Base-by-base conservation (phyloP, 257 asterid species). In the Fraxinus americana region DNA sequence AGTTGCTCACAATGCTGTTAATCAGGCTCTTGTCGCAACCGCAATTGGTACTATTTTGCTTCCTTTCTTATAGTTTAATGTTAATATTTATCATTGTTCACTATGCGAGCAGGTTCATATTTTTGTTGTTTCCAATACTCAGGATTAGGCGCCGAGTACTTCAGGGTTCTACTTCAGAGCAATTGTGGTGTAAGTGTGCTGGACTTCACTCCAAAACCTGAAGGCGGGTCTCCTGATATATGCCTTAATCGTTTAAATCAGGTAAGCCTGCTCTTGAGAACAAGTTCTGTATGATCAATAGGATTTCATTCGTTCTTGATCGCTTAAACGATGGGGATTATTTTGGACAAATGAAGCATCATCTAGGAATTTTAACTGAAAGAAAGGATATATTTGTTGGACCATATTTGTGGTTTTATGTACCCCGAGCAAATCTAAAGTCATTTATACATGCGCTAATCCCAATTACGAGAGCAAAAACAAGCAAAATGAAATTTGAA, bases 1-100 rank as follows among this genome's bases (percentile, higher is more conserved):
- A 35, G 99, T 93, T 78, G 99, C 98, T 84, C 99, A 95, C 77
- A 93, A 93, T 90, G 99, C 98, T 65, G 98, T 93, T 81, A 93
- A 95, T 82, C 98, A 95, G 85, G 99, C 99, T 77, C 97, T 95
- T 78, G 91, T 95, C 75, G 98, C 99, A 84, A 92, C 98, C 35
- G 97, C 99, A 27, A 81, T 95, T 25, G 99, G 98, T 94, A 89
- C 35, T 71, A 25, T 70, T 34, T 75, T 29, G 17, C 50, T 77
- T 70, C 35, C 8, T 10, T 71, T 74, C 43, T 23, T 59, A 43
- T 59, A 35, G 16, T 9, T 74, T 16, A 59, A 70, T 70, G 69
- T 27, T 50, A 59, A 35, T 30, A 4, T 4, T 50, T 67, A n/a
- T 65, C 52, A 1, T 67, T 66, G 1, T 70, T 70, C 25, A 27